phyloP scores from a whole-genome alignment of 371 early-diverging fungal genomes.

The Encephalitozoon hellem region DNA sequence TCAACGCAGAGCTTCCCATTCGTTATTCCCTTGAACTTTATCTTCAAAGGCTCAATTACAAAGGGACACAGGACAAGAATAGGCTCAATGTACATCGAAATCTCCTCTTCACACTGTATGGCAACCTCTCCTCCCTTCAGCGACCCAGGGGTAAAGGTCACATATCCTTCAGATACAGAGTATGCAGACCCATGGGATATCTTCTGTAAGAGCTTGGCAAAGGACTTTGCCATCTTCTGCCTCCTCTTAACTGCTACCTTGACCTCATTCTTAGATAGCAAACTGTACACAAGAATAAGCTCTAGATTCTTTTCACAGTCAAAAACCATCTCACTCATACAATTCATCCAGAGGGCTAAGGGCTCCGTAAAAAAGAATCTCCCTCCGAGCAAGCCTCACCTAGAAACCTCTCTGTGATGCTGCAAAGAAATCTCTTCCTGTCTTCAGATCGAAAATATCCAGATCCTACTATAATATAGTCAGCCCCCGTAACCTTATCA shows the following conservation, averaged over 20 bases:
- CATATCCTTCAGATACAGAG: neutral
- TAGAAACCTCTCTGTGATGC: neutral
- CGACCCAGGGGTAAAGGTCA: conserved; percentile 25
- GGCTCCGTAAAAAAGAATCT: neutral
- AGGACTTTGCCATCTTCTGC: neutral
- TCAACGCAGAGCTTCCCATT: conserved; percentile 66
- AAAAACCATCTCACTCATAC: neutral
- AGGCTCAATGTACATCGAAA: conserved; percentile 65
- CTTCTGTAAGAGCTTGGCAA: neutral
- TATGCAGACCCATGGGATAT: neutral
- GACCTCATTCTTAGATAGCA: neutral
- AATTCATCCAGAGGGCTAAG: neutral
- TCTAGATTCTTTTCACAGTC: neutral
- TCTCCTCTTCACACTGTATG: conserved; percentile 16
- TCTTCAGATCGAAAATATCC: conserved; percentile 69
- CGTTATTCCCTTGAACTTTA: conserved; percentile 76
- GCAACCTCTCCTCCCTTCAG: conserved; percentile 25
- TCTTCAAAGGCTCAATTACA: conserved; percentile 68
- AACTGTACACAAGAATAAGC: conserved; percentile 12
- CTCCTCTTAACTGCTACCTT: neutral
- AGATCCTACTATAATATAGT: conserved; percentile 93
- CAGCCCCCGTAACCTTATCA: conserved; percentile 73
- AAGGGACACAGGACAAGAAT: conserved; percentile 81
- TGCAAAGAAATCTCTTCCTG: conserved; percentile 9
- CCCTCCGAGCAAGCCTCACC: neutral